Evolutionary conservation across 1,284 basidiomycete species (phyloP), one percentile per base, ranked within the genome.

Genomic region (Puccinia brachypodii): DNA sequence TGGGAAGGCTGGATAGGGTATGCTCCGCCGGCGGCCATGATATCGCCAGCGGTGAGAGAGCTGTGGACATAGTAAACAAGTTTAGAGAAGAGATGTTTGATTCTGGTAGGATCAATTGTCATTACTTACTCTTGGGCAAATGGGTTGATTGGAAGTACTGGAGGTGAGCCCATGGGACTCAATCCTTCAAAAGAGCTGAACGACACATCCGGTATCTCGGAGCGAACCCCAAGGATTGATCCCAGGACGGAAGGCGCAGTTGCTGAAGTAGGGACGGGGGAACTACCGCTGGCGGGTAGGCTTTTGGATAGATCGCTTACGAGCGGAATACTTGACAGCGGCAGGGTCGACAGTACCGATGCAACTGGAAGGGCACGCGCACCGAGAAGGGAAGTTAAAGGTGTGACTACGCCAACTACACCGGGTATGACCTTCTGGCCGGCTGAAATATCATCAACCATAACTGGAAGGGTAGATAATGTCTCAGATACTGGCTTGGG

Each of bases 1-100:
- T 73, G 56, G 11, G 78, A 81, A 25, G 78, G 78, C 31, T 81
- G 78, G 28, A 81, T 81, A 3, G 78, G 78, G 22, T 74, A 81
- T 16, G 78, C 78, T 47, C 78, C 78, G 38, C 78, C 78, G 25
- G 78, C 78, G 25, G 56, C 69, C 33, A 60, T 16, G 25, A 81
- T 71, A 31, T 73, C 38, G 7, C 28, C 62, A 22, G 78, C 78
- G 40, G 50, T 47, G 14, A 76, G 25, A 33, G 28, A 50, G 28
- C 25, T 44, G 28, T n/a, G n/a, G n/a, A n/a, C n/a, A n/a, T n/a
- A n/a, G n/a, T n/a, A n/a, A 11, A 62, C 9, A 25, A 62, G 28
- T 33, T 62, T 16, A 16, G 58, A 28, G 33, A 62, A 62, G 19
- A 62, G 58, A 28, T 0, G 19, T 33, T 1, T n/a, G n/a, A n/a